Base-by-base conservation (phyloP, 176 grass and related monocot genomes). In the Hsuehochloa calcarea region DNA sequence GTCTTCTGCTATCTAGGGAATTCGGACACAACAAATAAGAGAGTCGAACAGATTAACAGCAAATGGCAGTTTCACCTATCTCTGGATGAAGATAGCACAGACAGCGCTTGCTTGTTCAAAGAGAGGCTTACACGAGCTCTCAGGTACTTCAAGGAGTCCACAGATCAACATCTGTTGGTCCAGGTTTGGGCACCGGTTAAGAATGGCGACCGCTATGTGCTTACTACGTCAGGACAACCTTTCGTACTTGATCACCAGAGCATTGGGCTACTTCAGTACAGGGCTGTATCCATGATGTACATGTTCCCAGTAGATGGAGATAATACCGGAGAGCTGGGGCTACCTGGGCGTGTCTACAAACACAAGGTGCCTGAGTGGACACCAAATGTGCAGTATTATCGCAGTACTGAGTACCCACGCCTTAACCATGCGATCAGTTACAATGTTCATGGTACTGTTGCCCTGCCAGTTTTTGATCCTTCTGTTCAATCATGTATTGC, bases 131-230 rank as follows among this genome's bases (percentile, higher is more conserved):
- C 96, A 8, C 96, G 89, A 66, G 93, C 96, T 43, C 96, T 98
- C 70, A 90, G 96, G 17, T 88, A 89, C 80, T 93, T 98, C 80
- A 98, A 95, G 80, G 96, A 98, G 5, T 98, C 88, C 56, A 98
- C 93, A 39, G 87, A 98, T 89, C 89, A 98, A 68, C 91, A 95
- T 50, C 70, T 95, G 74, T 51, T 95, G 67, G 93, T 95, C 52
- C 97, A 99, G 77, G 97, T 99, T 44, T 99, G 97, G 97, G 97
- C 97, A 72, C 97, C 97, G 1, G 88, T 99, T 38, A 99, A 89
- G 85, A 94, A 77, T 38, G 93, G 93, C 68, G 82, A 96, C 55
- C 86, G 88, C 34, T 94, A 44, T 56, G 93, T 99, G 39, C 97
- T 99, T 67, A 99, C 97, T 51, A 99, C 97, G 15, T 96, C 97